Evolutionary conservation across 169 alveolate species (phyloP).

Genomic region (Plasmodium billcollinsi): DNA sequence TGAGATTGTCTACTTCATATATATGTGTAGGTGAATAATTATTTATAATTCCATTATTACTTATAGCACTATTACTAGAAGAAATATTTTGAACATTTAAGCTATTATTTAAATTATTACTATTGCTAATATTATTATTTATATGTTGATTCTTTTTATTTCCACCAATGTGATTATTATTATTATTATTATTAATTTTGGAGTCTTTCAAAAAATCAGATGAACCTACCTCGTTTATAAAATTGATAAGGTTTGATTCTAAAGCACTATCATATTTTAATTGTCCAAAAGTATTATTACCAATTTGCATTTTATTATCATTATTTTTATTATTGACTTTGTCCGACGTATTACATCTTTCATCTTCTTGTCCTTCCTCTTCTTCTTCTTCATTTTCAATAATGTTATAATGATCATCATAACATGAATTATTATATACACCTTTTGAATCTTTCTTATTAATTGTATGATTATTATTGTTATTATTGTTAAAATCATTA

Average conservation of each 20-base stretch:
- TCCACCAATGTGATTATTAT: neutral
- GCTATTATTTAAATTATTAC: conserved; percentile 3
- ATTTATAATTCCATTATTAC: conserved; percentile 19
- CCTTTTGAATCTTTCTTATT: neutral
- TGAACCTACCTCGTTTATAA: conserved; percentile 28
- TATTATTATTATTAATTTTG: neutral
- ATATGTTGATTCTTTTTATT: conserved; percentile 4
- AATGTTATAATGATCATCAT: conserved; percentile 8
- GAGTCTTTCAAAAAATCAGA: neutral
- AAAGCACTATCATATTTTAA: conserved; percentile 5
- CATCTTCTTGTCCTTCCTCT: neutral
- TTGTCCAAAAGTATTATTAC: neutral
- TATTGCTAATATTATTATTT: conserved; percentile 7
- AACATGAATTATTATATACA: neutral
- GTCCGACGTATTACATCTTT: neutral
- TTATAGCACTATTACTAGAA: conserved; percentile 53
- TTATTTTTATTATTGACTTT: conserved; percentile 7
- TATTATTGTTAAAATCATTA: too few species aligned
- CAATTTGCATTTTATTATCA: neutral
- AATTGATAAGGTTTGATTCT: conserved; percentile 25
- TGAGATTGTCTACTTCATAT: conserved; percentile 48
- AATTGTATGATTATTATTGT: neutral
- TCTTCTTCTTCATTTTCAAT: conserved; percentile 8
- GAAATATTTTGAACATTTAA: conserved; percentile 12
- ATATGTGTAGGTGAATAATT: conserved; percentile 73